phyloP scores from a whole-genome alignment of 768 basidiomycete genomes.

The Termitomyces bulborhizus region DNA sequence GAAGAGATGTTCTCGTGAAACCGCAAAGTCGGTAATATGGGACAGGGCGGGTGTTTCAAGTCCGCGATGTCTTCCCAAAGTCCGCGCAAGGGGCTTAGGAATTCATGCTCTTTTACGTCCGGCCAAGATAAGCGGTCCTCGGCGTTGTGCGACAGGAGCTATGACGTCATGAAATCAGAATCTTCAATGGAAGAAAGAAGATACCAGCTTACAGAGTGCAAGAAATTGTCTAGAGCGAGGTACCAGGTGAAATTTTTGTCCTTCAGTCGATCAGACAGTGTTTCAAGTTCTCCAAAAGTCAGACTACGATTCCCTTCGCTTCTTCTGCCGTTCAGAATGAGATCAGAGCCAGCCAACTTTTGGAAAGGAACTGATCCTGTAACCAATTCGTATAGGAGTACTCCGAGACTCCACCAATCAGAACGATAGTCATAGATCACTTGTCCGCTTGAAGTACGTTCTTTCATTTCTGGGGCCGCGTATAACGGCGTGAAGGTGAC shows the following conservation, averaged over 20 bases:
- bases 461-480: constrained; percentile 28
- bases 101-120: constrained; percentile 20
- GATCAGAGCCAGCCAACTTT: not conserved
- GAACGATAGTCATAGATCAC: constrained; percentile 25
- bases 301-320: constrained; percentile 17
- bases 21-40: constrained; percentile 13
- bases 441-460: constrained; percentile 17
- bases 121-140: constrained; percentile 21
- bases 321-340: constrained; percentile 1
- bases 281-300: constrained; percentile 18
- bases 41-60: constrained; percentile 24
- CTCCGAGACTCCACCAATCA: constrained; percentile 33
- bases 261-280: constrained; percentile 6
- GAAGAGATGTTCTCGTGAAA: constrained; percentile 7
- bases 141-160: constrained; percentile 23
- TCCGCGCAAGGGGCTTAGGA: constrained; percentile 19
- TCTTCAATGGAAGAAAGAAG: not conserved
- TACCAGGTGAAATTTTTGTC: constrained; percentile 1
- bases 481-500: constrained; percentile 28
- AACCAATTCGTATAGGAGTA: constrained; percentile 24
- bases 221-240: constrained; percentile 14
- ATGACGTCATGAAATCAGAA: not conserved
- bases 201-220: constrained; percentile 18
- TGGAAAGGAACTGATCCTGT: constrained; percentile 21
- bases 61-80: constrained; percentile 26